Evolutionary conservation across 495 filamentous ascomycete species (phyloP).

Genomic region (Aeminium ludgeri): DNA sequence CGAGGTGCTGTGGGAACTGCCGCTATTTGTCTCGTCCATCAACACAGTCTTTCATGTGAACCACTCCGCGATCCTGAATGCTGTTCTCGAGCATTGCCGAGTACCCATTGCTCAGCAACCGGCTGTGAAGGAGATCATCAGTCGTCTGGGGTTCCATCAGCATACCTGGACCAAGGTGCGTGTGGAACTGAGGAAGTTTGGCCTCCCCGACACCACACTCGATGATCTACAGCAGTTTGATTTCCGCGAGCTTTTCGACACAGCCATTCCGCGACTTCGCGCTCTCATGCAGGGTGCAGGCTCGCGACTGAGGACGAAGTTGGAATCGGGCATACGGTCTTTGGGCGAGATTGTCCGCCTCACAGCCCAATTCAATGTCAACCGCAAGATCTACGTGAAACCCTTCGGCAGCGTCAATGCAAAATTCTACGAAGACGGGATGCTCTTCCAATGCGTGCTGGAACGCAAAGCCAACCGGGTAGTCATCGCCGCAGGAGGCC

Average conservation of each 20-base stretch:
- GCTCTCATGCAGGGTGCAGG: constrained; percentile 55
- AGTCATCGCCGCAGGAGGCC: constrained; percentile 84
- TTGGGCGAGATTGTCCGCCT: constrained; percentile 41
- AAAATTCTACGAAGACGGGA: constrained; percentile 73
- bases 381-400: constrained; percentile 64
- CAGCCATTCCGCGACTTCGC: constrained; percentile 56
- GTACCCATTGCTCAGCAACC: constrained; percentile 52
- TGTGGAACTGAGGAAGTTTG: constrained; percentile 62
- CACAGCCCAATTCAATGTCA: constrained; percentile 41
- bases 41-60: constrained; percentile 76
- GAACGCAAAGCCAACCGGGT: constrained; percentile 61
- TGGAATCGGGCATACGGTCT: background rate
- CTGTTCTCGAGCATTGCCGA: constrained; percentile 76
- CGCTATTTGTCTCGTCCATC: constrained; percentile 45
- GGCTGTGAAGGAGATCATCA: constrained; percentile 64
- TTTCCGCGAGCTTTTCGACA: constrained; percentile 61
- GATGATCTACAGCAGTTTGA: constrained; percentile 86
- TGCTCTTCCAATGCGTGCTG: constrained; percentile 82
- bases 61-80: constrained; percentile 66
- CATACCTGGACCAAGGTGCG: constrained; percentile 75
- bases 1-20: constrained; percentile 67
- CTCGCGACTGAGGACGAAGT: background rate
- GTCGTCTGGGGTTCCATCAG: constrained; percentile 70
- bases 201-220: constrained; percentile 72
- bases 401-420: constrained; percentile 83